These are phyloP conservation scores for Chenopodium quinoa DNA, from an alignment of 148 eudicot species.

Conservation along the genomic window DNA sequence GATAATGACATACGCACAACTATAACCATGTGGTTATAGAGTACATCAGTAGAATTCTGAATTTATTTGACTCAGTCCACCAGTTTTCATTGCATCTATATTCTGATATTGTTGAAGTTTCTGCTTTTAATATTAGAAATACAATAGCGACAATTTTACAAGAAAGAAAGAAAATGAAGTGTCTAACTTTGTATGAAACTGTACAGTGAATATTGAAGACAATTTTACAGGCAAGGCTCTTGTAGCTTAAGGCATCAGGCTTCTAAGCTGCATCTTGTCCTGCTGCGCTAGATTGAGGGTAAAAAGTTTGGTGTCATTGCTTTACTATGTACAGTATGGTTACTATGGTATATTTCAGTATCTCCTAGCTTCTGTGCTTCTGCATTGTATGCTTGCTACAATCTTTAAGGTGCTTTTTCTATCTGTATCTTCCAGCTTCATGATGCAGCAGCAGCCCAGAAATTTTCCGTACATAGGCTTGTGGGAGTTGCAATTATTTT, in stretches of 20 bases:
- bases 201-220: neutral
- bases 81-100: neutral
- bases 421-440: conserved; percentile 1
- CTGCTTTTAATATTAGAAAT: conserved; percentile 1
- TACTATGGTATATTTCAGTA: conserved; percentile 5
- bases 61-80: neutral
- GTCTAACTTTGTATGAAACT: neutral
- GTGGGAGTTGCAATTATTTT: conserved; percentile 70
- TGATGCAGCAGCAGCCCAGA: conserved; percentile 64
- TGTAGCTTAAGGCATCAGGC: neutral
- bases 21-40: neutral
- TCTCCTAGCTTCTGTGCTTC: neutral
- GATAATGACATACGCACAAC: no score
- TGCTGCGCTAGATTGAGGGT: neutral
- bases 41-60: neutral
- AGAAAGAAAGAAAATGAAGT: neutral
- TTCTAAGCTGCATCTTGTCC: conserved; percentile 8
- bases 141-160: neutral
- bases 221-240: neutral
- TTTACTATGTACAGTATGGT: conserved; percentile 20
- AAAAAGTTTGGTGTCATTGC: neutral
- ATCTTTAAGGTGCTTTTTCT: neutral
- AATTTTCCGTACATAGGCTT: conserved; percentile 50
- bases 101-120: neutral
- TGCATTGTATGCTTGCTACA: neutral